Evolutionary conservation across 1,139 yeast genomes (phyloP).

Genomic region (Sugiyamaella grinbergsii): DNA sequence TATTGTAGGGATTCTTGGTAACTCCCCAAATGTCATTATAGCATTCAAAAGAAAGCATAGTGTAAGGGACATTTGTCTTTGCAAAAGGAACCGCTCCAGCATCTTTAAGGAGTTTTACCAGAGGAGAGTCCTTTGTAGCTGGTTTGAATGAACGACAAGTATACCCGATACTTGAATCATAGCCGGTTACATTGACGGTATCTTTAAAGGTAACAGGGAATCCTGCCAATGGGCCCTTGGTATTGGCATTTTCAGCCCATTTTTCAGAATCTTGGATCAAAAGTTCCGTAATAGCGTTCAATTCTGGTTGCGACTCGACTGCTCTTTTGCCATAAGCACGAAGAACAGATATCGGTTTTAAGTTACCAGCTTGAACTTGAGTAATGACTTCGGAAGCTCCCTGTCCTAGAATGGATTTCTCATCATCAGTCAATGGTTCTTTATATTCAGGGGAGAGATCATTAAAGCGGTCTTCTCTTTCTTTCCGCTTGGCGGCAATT

Average conservation of each 20-base stretch:
- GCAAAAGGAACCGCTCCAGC: slow-evolving; percentile 53
- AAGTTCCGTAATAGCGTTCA: slow-evolving; percentile 46
- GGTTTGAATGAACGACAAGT: slow-evolving; percentile 47
- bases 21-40: slow-evolving; percentile 50
- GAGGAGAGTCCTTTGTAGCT: slow-evolving; percentile 40
- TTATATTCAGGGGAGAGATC: slow-evolving; percentile 37
- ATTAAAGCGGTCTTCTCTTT: slow-evolving; percentile 42
- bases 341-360: slow-evolving; percentile 41
- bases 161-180: slow-evolving; percentile 55
- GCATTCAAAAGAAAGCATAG: slow-evolving; percentile 51
- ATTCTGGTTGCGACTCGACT: slow-evolving; percentile 41
- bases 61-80: slow-evolving; percentile 54
- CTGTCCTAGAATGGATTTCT: slow-evolving; percentile 35
- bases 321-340: slow-evolving; percentile 47
- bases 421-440: slow-evolving; percentile 41
- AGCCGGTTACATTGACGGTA: slow-evolving; percentile 52
- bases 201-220: slow-evolving; percentile 65
- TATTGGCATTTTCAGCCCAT: slow-evolving; percentile 35
- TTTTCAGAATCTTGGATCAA: slow-evolving; percentile 43
- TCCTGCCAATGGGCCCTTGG: slow-evolving; percentile 64
- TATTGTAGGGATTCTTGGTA: slow-evolving; percentile 48
- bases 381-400: slow-evolving; percentile 38
- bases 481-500: slow-evolving; percentile 39
- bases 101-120: slow-evolving; percentile 44
- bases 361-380: slow-evolving; percentile 39